A percentile compares a stretch with the other conserved stretches of the same genome.
phyloP scores from a whole-genome alignment of 1,139 yeast genomes.

The Pichia sp. region DNA sequence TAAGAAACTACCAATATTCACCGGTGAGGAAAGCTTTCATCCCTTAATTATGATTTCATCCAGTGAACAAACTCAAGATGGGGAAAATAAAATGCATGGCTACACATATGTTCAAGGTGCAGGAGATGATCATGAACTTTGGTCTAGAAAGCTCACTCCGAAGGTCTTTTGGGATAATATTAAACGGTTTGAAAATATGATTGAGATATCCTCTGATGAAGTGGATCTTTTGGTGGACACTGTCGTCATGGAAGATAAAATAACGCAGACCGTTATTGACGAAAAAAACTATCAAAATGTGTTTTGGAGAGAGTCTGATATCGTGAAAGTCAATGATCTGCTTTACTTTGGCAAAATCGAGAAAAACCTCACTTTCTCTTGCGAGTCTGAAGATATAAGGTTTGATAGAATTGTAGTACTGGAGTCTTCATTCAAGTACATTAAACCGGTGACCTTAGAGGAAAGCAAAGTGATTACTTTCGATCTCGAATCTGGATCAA shows the following conservation, averaged over 20 bases:
- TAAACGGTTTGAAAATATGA: constrained; percentile 27
- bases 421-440: constrained; percentile 9
- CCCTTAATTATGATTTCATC: constrained; percentile 56
- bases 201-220: constrained; percentile 33
- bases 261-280: neutral
- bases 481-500: constrained; percentile 38
- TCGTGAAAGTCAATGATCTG: constrained; percentile 2
- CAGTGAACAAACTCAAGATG: constrained; percentile 53
- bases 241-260: constrained; percentile 2
- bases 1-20: constrained; percentile 1
- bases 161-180: constrained; percentile 48
- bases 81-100: constrained; percentile 37
- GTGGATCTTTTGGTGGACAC: constrained; percentile 26
- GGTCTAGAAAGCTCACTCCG: constrained; percentile 60
- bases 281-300: neutral
- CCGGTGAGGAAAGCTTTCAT: constrained; percentile 24
- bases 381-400: no score
- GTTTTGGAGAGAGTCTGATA: constrained; percentile 4
- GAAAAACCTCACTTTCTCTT: neutral
- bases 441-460: neutral
- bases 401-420: constrained; percentile 16
- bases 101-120: constrained; percentile 80
- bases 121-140: constrained; percentile 87
- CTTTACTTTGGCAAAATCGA: constrained; percentile 15
- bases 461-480: constrained; percentile 3